phyloP scores from a whole-genome alignment of 495 filamentous ascomycete species.

The Penicillium roqueforti region DNA sequence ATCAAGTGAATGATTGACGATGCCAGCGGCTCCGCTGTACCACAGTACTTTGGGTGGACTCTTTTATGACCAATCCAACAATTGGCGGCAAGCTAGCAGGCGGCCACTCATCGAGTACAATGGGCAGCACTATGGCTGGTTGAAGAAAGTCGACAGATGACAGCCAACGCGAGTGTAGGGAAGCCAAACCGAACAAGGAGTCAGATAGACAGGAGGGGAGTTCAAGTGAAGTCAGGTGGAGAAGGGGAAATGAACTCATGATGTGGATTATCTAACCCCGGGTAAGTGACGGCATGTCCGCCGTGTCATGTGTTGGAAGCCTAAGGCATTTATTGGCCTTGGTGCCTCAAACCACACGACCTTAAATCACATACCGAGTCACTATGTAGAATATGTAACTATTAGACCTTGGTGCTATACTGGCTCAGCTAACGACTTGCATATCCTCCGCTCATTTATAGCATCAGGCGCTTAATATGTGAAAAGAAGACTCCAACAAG shows the following conservation, averaged over 20 bases:
- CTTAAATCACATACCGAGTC: neutral
- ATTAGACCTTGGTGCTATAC: neutral
- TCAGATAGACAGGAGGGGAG: constrained; percentile 13
- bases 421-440: neutral
- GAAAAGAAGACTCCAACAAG: neutral
- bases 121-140: constrained; percentile 23
- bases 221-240: constrained; percentile 15
- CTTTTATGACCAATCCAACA: constrained; percentile 39
- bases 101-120: constrained; percentile 39
- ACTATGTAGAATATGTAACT: no score
- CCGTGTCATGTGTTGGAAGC: constrained; percentile 9
- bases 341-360: constrained; percentile 1
- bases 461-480: neutral
- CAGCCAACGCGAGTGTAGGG: constrained; percentile 5
- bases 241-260: constrained; percentile 18
- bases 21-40: constrained; percentile 20
- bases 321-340: constrained; percentile 10
- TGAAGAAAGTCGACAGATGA: constrained; percentile 14
- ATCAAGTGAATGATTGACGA: constrained; percentile 15
- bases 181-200: constrained; percentile 5
- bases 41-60: constrained; percentile 21
- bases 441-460: neutral
- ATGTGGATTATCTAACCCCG: constrained; percentile 21
- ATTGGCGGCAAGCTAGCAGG: constrained; percentile 31
- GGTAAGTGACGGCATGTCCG: constrained; percentile 17